Evolutionary conservation across 2,329 filamentous ascomycete genomes (phyloP).

Genomic region (Anthostomella pinea): DNA sequence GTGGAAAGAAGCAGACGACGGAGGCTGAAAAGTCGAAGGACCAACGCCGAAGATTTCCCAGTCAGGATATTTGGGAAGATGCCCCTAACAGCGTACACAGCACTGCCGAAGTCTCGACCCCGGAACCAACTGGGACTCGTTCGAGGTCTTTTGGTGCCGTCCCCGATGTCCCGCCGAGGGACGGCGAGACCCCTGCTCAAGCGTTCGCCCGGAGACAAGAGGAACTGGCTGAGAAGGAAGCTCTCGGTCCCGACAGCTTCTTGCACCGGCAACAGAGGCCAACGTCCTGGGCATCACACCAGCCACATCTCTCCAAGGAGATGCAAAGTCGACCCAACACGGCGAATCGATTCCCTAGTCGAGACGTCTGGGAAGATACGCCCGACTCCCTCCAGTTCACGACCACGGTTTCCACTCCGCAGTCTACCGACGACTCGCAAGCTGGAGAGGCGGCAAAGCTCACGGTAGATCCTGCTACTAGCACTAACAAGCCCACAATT

Average conservation of each 20-base stretch:
- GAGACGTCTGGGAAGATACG: conserved; percentile 91
- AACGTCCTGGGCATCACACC: conserved; percentile 44
- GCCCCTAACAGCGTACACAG: conserved; percentile 80
- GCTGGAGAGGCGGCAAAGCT: conserved; percentile 43
- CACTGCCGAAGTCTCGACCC: conserved; percentile 79
- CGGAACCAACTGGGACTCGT: conserved; percentile 55
- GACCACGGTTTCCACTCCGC: conserved; percentile 64
- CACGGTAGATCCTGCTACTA: conserved; percentile 33
- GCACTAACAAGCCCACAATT: conserved; percentile 56
- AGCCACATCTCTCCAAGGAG: conserved; percentile 50
- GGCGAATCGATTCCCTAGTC: conserved; percentile 79
- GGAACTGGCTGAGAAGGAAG: conserved; percentile 59
- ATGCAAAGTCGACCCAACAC: conserved; percentile 48
- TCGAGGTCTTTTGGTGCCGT: conserved; percentile 38
- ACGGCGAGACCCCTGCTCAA: conserved; percentile 56
- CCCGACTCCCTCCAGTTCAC: conserved; percentile 80
- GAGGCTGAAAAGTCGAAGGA: conserved; percentile 48
- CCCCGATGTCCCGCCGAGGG: conserved; percentile 34
- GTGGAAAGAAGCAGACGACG: conserved; percentile 36
- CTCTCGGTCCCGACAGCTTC: conserved; percentile 46
- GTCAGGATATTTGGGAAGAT: conserved; percentile 97
- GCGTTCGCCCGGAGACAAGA: conserved; percentile 66
- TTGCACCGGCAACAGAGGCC: conserved; percentile 50
- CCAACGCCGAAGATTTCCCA: conserved; percentile 74
- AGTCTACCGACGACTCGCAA: conserved; percentile 38